phyloP scores from a whole-genome alignment of 805 yeast species.

The Metschnikowia amazonensis region DNA sequence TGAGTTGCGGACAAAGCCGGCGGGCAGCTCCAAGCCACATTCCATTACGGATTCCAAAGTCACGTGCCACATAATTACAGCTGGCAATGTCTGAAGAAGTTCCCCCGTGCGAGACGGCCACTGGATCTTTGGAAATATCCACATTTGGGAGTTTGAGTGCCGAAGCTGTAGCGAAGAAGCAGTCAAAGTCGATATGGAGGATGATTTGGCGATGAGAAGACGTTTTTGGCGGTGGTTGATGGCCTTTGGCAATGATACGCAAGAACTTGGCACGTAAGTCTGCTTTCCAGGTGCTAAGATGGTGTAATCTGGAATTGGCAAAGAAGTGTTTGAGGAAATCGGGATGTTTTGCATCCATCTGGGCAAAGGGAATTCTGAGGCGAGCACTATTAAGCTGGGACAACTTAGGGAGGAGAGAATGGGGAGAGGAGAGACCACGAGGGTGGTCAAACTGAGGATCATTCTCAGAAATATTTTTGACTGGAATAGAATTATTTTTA shows the following conservation, averaged over 20 bases:
- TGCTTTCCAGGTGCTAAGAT: constrained; percentile 82
- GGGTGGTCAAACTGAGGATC: too few species aligned
- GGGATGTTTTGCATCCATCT: constrained; percentile 67
- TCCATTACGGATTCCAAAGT: constrained; percentile 77
- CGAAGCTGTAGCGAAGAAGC: constrained; percentile 88
- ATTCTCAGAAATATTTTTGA: too few species aligned
- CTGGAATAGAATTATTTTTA: too few species aligned
- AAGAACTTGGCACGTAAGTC: constrained; percentile 63
- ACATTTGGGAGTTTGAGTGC: constrained; percentile 53
- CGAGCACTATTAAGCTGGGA: constrained; percentile 14
- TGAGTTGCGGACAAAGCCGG: constrained; percentile 60
- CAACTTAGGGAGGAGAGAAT: too few species aligned
- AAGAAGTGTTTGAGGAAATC: constrained; percentile 69
- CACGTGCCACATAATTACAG: constrained; percentile 84
- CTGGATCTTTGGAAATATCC: constrained; percentile 48
- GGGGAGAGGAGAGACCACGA: too few species aligned
- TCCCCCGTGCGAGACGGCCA: constrained; percentile 62
- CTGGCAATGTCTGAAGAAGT: constrained; percentile 78
- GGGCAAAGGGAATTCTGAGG: constrained; percentile 13
- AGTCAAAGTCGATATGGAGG: constrained; percentile 87
- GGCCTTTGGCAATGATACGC: constrained; percentile 34
- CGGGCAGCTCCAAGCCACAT: constrained; percentile 81
- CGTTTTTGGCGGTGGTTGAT: constrained; percentile 8
- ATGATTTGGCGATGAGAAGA: constrained; percentile 31
- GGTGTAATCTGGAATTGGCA: constrained; percentile 80